A percentile compares a stretch with the other conserved stretches of the same genome.
phyloP scores from a whole-genome alignment of 805 yeast species.

The Candida verbasci region DNA sequence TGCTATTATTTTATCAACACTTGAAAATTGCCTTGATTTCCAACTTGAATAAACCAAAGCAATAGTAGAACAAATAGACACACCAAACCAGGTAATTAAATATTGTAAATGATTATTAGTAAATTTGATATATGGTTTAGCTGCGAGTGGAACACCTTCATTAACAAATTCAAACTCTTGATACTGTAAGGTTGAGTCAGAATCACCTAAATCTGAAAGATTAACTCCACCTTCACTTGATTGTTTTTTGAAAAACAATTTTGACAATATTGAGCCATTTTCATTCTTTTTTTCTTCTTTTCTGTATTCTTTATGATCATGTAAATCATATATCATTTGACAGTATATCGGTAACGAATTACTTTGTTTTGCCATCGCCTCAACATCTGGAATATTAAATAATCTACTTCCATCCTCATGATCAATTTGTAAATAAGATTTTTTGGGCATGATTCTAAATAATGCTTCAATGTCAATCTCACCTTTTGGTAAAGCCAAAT shows the following conservation, averaged over 20 bases:
- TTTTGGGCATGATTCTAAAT: slow-evolving; percentile 61
- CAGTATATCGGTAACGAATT: slow-evolving; percentile 70
- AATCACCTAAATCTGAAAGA: slow-evolving; percentile 17
- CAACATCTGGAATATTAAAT: slow-evolving; percentile 77
- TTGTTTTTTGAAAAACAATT: background rate
- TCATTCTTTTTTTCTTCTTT: slow-evolving; percentile 15
- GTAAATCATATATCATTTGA: slow-evolving; percentile 65
- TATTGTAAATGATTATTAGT: slow-evolving; percentile 91
- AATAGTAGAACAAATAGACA: slow-evolving; percentile 67
- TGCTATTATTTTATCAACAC: slow-evolving; percentile 37
- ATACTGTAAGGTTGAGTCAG: slow-evolving; percentile 32
- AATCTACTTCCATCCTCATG: slow-evolving; percentile 62
- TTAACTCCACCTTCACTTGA: slow-evolving; percentile 20
- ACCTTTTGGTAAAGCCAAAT: slow-evolving; percentile 69
- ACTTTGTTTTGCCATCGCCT: slow-evolving; percentile 69
- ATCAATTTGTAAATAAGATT: slow-evolving; percentile 64
- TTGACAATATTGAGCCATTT: slow-evolving; percentile 11
- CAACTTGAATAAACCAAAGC: slow-evolving; percentile 43
- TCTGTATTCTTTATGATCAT: slow-evolving; percentile 56
- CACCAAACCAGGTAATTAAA: slow-evolving; percentile 91
- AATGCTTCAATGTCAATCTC: slow-evolving; percentile 70
- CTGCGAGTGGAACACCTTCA: slow-evolving; percentile 90
- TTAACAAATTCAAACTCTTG: slow-evolving; percentile 53
- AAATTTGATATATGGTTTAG: slow-evolving; percentile 72
- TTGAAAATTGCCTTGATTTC: slow-evolving; percentile 25